Conservation (phyloP, 2,329 filamentous ascomycete species). For the Ustilaginoidea virens region DNA sequence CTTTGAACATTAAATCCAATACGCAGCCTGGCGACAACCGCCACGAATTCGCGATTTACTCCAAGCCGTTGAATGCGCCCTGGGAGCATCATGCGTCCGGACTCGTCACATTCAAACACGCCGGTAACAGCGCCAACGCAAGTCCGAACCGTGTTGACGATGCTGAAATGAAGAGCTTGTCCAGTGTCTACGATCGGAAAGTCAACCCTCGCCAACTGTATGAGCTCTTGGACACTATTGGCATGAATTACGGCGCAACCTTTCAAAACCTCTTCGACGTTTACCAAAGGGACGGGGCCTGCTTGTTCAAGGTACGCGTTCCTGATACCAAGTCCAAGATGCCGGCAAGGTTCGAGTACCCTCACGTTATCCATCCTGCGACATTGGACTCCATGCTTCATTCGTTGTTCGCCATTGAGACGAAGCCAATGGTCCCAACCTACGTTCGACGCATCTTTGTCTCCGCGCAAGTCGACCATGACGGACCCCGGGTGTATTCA, state of each 20-base stretch:
- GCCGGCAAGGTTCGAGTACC: slow-evolving; percentile 36
- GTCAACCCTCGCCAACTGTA: slow-evolving; percentile 31
- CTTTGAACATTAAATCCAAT: slow-evolving; percentile 25
- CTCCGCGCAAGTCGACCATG: slow-evolving; percentile 20
- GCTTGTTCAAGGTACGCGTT: slow-evolving; percentile 23
- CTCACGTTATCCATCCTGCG: slow-evolving; percentile 40
- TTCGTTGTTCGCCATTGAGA: slow-evolving; percentile 28
- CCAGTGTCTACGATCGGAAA: slow-evolving; percentile 14
- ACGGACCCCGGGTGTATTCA: slow-evolving; percentile 18
- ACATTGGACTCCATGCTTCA: slow-evolving; percentile 43
- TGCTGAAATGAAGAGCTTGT: slow-evolving; percentile 10
- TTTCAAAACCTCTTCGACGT: slow-evolving; percentile 32
- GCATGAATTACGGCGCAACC: slow-evolving; percentile 33
- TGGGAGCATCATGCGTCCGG: slow-evolving; percentile 30
- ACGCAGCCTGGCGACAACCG: background rate
- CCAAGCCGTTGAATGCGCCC: slow-evolving; percentile 21
- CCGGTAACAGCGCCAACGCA: slow-evolving; percentile 7
- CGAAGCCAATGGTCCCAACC: slow-evolving; percentile 33
- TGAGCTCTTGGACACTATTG: slow-evolving; percentile 31
- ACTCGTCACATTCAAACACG: slow-evolving; percentile 13
- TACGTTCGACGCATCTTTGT: slow-evolving; percentile 29
- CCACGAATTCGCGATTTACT: slow-evolving; percentile 28
- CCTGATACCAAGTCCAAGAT: slow-evolving; percentile 36
- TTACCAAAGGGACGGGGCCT: slow-evolving; percentile 16
- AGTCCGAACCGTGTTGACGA: slow-evolving; percentile 9